Base-by-base conservation (phyloP, 2,329 filamentous ascomycete genomes). In the Cytospora piceae region DNA sequence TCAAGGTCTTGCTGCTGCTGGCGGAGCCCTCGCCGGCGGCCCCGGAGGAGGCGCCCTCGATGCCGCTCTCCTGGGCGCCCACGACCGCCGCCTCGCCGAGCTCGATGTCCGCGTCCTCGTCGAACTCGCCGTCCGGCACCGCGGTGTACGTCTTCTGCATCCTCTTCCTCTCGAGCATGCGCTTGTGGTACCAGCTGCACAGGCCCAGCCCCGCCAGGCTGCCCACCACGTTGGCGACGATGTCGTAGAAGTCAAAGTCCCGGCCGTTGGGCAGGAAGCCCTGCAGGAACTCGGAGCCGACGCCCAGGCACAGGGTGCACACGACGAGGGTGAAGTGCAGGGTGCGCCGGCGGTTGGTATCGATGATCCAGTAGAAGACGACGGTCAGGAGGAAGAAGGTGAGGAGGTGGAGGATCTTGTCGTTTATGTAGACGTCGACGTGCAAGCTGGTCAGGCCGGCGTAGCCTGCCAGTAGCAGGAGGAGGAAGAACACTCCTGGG, bases 301-400 rank as follows among this genome's bases (percentile, higher is more conserved):
- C 79, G 56, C 89, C 89, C 3, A 94, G 83, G 29, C 77, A 79
- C 52, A 90, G 78, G 7, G 94, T 96, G 80, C 93, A 96, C 67
- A 93, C 83, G 27, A 93, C 76, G 31, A 97, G 81, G 17, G 94
- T 96, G 70, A 97, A 80, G 77, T 99, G 90, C 58, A 97, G 82
- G 24, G 88, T 90, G 71, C 94, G 91, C 60, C 94, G 89, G 69
- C 95, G 91, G 69, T 89, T 90, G 61, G 93, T 96, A 77, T 99
- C 95, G 72, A 97, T 80, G 75, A 97, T 91, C 93, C 95, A 99
- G 86, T 99, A 99, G 84, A 98, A 98, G 71, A 86, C 80, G 70
- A 91, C 78, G 20, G 94, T 97, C 61, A 99, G 85, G 70, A 92
- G 75, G 83, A 98, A 97, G 82, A 99, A 98, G 72, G 91, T 94